phyloP scores from a whole-genome alignment of 495 filamentous ascomycete genomes.

The Penicillium pulvis region DNA sequence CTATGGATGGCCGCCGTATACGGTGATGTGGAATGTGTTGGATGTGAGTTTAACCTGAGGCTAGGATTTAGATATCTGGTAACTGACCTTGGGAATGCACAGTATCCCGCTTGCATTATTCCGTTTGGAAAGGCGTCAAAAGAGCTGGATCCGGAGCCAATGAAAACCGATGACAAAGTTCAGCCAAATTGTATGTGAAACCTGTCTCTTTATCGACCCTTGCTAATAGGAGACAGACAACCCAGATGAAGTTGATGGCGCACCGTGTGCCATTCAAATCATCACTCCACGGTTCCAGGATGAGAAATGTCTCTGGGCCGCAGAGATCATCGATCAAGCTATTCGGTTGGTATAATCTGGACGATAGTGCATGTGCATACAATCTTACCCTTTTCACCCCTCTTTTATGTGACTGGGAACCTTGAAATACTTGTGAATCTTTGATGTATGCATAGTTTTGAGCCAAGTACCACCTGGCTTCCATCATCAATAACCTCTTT shows the following conservation, averaged over 20 bases:
- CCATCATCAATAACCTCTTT: no score
- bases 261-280: constrained; percentile 43
- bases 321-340: constrained; percentile 37
- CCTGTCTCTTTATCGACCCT: background rate
- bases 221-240: constrained; percentile 27
- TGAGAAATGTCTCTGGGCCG: constrained; percentile 41
- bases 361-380: no score
- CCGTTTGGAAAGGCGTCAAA: constrained; percentile 35
- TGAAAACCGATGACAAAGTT: constrained; percentile 23
- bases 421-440: no score
- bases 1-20: constrained; percentile 49
- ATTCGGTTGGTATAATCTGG: constrained; percentile 6
- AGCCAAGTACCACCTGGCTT: no score
- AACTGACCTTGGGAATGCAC: background rate
- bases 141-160: constrained; percentile 37
- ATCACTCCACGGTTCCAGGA: constrained; percentile 45
- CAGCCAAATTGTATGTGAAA: constrained; percentile 40
- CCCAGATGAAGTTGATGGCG: constrained; percentile 36
- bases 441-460: no score
- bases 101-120: constrained; percentile 42
- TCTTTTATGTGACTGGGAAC: no score
- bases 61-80: no score
- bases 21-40: constrained; percentile 51
- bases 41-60: constrained; percentile 42
- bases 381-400: no score